Evolutionary conservation across 2,329 filamentous ascomycete species (phyloP), one percentile per base, ranked within the genome.

Genomic region (Byssoonygena ceratinophila): DNA sequence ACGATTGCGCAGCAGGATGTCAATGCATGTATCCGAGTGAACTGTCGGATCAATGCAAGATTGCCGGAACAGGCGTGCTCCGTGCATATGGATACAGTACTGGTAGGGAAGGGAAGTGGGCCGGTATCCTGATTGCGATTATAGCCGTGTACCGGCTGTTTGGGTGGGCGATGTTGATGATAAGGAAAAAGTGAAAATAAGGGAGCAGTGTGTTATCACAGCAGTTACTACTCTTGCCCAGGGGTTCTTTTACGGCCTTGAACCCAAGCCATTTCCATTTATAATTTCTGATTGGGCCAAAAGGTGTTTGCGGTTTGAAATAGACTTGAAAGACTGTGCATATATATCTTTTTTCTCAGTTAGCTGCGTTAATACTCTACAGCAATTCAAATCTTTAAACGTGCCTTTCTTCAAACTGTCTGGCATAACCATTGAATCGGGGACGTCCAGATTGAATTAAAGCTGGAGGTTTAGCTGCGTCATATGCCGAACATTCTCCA

Each of bases 71-170:
- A 41, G 85, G 76, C 1, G 84, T 94, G 3, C 68, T 94, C 45
- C 70, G 78, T 37, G 71, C 76, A 50, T 92, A 87, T 65, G 83
- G 82, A 0, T 91, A 88, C 66, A 69, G 75, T 7, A 77, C 76
- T 2, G 82, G 80, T 0, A 71, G 76, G 53, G 77, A 76, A 25
- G 83, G 81, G 2, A 77, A 80, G 62, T 86, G 86, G 75, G 79
- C 87, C 18, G 87, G 87, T 0, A 90, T 91, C 59, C 75, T 91
- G 72, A 64, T 94, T 48, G 80, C 74, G 2, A 94, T 94, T 58
- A 83, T 88, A 59, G 71, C 78, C 12, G 87, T 80, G 0, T 90
- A 90, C 70, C 72, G 86, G 47, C 43, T 87, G 4, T 74, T 87
- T 4, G 82, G 81, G 1, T 87, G 81, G 80, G 59, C 79, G 49